phyloP scores from a whole-genome alignment of 805 yeast genomes.

The Saccharomycopsis synnaedendra region DNA sequence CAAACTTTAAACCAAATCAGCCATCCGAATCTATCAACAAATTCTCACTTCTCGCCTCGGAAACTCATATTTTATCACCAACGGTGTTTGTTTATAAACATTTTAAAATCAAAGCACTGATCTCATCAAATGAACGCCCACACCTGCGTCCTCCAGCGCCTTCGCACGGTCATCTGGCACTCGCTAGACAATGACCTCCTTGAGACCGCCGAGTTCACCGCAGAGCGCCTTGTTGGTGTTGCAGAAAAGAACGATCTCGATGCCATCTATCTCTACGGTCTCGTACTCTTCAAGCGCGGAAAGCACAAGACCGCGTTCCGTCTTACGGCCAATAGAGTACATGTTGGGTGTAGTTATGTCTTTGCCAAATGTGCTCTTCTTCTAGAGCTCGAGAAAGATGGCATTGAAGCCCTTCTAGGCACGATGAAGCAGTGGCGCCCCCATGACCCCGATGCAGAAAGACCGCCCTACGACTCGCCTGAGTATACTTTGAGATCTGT shows the following conservation, averaged over 20 bases:
- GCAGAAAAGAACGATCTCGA: slow-evolving; percentile 33
- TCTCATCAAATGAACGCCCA: slow-evolving; percentile 15
- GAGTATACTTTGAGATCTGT: slow-evolving; percentile 25
- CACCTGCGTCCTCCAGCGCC: slow-evolving; percentile 26
- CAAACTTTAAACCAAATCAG: too few relatives aligned
- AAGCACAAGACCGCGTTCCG: slow-evolving; percentile 55
- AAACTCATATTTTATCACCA: too few relatives aligned
- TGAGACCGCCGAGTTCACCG: slow-evolving; percentile 73
- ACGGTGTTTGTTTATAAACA: too few relatives aligned
- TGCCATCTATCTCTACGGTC: slow-evolving; percentile 57
- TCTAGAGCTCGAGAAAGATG: slow-evolving; percentile 46
- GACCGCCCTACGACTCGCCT: slow-evolving; percentile 20
- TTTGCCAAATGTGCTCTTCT: slow-evolving; percentile 58
- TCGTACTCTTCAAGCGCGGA: slow-evolving; percentile 47
- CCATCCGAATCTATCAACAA: too few relatives aligned
- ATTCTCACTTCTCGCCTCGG: too few relatives aligned
- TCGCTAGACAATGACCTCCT: slow-evolving; percentile 59
- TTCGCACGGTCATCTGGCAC: slow-evolving; percentile 53
- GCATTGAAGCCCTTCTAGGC: slow-evolving; percentile 38
- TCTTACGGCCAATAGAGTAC: slow-evolving; percentile 33
- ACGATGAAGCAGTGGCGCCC: slow-evolving; percentile 27
- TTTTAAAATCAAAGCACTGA: not conserved
- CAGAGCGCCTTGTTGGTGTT: slow-evolving; percentile 71
- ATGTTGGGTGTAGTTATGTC: slow-evolving; percentile 67
- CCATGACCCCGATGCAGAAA: not conserved